phyloP scores from a whole-genome alignment of 176 grass and related monocot species.

The Oryza longistaminata region DNA sequence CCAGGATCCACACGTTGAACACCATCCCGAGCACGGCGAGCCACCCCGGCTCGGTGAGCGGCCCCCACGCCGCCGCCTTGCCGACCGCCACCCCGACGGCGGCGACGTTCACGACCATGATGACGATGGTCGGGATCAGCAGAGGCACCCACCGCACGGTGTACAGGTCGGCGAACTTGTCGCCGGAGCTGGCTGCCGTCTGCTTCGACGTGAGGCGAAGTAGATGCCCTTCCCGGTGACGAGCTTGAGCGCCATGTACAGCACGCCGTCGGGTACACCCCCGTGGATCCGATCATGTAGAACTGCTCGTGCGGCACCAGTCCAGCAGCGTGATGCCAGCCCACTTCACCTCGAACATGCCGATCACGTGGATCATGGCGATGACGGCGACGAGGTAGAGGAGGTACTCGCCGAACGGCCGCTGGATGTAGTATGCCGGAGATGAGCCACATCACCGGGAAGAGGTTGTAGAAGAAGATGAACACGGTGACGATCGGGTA shows the following conservation, averaged over 20 bases:
- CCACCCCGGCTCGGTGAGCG: slow-evolving; percentile 25
- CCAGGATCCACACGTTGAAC: no score
- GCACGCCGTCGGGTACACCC: slow-evolving; percentile 48
- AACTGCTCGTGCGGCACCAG: slow-evolving; percentile 59
- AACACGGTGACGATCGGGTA: slow-evolving; percentile 48
- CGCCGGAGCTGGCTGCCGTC: slow-evolving; percentile 32
- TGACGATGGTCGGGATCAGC: slow-evolving; percentile 31
- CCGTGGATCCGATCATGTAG: slow-evolving; percentile 49
- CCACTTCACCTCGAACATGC: slow-evolving; percentile 55
- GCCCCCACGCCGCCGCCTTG: slow-evolving; percentile 31
- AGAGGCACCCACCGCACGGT: slow-evolving; percentile 44
- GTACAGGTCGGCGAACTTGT: slow-evolving; percentile 50
- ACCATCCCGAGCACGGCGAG: background rate
- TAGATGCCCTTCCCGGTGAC: slow-evolving; percentile 44
- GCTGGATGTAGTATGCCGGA: slow-evolving; percentile 48
- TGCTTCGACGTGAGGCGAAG: slow-evolving; percentile 55
- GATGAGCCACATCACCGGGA: slow-evolving; percentile 48
- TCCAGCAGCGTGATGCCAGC: slow-evolving; percentile 46
- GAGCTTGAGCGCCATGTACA: slow-evolving; percentile 53
- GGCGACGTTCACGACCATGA: slow-evolving; percentile 28
- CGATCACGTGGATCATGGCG: slow-evolving; percentile 40
- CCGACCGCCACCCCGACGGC: slow-evolving; percentile 39
- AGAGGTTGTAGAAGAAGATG: slow-evolving; percentile 54
- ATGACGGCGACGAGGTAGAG: slow-evolving; percentile 28
- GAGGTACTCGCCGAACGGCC: slow-evolving; percentile 42